Evolutionary conservation across 2,329 filamentous ascomycete species (phyloP), one percentile per base, ranked within the genome.

Genomic region (Aspergillus thermomutatus): DNA sequence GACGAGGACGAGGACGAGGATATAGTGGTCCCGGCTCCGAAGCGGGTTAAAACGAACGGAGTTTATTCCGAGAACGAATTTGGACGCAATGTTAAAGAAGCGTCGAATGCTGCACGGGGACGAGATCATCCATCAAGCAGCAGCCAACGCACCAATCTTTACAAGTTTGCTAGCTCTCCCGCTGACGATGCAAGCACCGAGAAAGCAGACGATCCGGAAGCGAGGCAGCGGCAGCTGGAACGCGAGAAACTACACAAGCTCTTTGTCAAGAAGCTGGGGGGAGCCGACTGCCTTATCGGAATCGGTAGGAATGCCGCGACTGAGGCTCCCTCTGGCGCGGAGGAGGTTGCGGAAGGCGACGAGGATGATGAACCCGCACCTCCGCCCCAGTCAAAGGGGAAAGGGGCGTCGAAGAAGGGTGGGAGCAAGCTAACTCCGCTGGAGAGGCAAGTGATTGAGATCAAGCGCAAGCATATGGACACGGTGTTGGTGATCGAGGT

Each of bases 401-500:
- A 66, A 45, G 62, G 75, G 69, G 57, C 79, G 67, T 63, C 79
- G 61, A 95, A 90, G 75, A 95, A 91, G 70, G 84, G 85, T 59
- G 83, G 75, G n/a, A 87, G 85, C 54, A 97, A 97, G 71, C 83
- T 99, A 58, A 99, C 94, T 0, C 94, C 94, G 0, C 89, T 99
- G 87, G 92, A 97, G 72, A 84, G 89, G 43, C 94, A 97, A 68
- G 89, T 96, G 56, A 82, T 99, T 5, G 92, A 96, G 19, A 96
- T 99, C 73, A 99, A 99, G 77, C 83, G 87, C 58, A 90, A 93
- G 65, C 87, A 97, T 70, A 83, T 91, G 78, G 94, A 97, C 70
- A 94, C 93, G 0, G 68, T 99, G 21, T 81, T 99, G 31, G 89
- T 97, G 11, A 87, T 97, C 52, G 93, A 99, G 72, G 94, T 97